Evolutionary conservation across 768 basidiomycete genomes (phyloP).

Genomic region (Kwoniella dendrophila): DNA sequence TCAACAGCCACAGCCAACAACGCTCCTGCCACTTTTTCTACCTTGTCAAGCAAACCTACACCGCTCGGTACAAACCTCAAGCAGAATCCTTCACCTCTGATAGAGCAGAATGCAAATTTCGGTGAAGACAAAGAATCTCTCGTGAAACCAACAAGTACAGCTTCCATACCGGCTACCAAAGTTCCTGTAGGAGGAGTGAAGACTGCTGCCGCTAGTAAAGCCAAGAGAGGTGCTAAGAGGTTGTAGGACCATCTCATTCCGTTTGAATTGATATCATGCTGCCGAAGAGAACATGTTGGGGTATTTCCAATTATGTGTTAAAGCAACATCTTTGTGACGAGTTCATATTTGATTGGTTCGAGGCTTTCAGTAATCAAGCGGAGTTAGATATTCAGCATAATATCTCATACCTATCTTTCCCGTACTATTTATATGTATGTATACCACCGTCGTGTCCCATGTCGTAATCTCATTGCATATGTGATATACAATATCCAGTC

Average conservation of each 20-base stretch:
- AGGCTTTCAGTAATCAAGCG: too few relatives aligned
- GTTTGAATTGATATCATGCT: not conserved
- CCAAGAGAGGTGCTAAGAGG: conserved; percentile 47
- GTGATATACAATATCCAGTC: not conserved
- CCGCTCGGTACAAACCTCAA: conserved; percentile 31
- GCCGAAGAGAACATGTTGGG: too few relatives aligned
- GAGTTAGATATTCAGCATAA: too few relatives aligned
- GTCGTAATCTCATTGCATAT: too few relatives aligned
- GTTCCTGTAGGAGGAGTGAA: conserved; percentile 8
- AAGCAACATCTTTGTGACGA: too few relatives aligned
- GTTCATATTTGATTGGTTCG: too few relatives aligned
- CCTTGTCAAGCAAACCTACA: conserved; percentile 23
- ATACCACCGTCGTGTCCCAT: not conserved
- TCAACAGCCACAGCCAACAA: conserved; percentile 9
- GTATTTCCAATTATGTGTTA: too few relatives aligned
- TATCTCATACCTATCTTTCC: not conserved
- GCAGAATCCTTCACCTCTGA: conserved; percentile 38
- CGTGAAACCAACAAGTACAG: conserved; percentile 16
- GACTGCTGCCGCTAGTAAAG: conserved; percentile 30
- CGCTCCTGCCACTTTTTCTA: conserved; percentile 17
- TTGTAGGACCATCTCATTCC: conserved; percentile 20
- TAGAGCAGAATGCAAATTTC: conserved; percentile 17
- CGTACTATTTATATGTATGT: not conserved
- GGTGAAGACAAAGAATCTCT: conserved; percentile 24
- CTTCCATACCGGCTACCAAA: not conserved